phyloP scores from a whole-genome alignment of 345 rosid species.

The Melaleuca quinquenervia region DNA sequence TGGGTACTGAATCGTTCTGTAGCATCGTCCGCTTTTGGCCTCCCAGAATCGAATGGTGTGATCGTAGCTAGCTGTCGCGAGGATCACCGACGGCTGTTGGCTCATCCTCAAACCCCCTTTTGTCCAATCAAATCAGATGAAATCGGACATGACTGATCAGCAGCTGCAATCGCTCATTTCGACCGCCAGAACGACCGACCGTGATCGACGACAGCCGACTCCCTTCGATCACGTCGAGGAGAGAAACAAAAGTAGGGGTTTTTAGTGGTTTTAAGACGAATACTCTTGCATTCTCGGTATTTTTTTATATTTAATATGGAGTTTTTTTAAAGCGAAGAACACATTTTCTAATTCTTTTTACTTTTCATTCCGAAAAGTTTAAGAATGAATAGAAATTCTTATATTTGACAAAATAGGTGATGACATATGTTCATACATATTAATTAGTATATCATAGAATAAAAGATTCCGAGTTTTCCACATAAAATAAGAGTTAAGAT shows the following conservation, averaged over 20 bases:
- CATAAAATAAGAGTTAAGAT: background rate
- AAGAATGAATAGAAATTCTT: too few relatives aligned
- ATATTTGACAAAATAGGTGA: background rate
- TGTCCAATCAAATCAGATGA: background rate
- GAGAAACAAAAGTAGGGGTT: background rate
- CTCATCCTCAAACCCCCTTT: constrained; percentile 29
- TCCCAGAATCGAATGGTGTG: constrained; percentile 91
- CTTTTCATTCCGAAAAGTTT: background rate
- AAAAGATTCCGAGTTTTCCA: background rate
- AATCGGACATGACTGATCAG: background rate
- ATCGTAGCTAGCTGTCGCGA: constrained; percentile 94
- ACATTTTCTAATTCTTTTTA: background rate
- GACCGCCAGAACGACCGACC: background rate
- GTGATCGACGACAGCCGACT: background rate
- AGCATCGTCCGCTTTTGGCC: constrained; percentile 90
- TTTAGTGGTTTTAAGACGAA: background rate
- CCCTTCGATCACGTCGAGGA: background rate
- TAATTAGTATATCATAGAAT: background rate
- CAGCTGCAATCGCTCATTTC: background rate
- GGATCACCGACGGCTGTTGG: constrained; percentile 71
- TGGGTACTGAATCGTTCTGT: constrained; percentile 85
- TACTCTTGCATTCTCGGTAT: background rate
- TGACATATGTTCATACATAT: background rate
- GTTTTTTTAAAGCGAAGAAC: background rate
- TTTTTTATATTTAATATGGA: background rate